Percentiles rank a stretch among this genome's conserved stretches.
phyloP scores from a whole-genome alignment of 2,329 filamentous ascomycete species.

The Epichloe glyceriae region DNA sequence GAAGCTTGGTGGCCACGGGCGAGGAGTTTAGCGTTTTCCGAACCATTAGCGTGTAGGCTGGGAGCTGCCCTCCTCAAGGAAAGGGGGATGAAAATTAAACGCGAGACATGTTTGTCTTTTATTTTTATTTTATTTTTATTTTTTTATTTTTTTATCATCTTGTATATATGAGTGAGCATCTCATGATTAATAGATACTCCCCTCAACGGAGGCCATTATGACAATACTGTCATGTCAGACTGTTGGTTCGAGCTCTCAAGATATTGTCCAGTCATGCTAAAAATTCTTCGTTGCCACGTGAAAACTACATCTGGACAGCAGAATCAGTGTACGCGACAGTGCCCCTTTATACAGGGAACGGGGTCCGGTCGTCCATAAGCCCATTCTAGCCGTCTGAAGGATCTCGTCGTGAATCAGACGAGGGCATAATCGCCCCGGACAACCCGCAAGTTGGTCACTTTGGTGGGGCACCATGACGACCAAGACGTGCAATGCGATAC shows the following conservation, averaged over 20 bases:
- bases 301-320: no score
- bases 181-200: background rate
- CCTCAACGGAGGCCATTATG: slow-evolving; percentile 5
- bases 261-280: no score
- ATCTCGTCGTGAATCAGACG: background rate
- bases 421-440: slow-evolving; percentile 8
- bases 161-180: slow-evolving; percentile 4
- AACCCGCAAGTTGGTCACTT: no score
- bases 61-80: background rate
- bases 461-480: no score
- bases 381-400: no score
- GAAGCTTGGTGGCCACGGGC: slow-evolving; percentile 78
- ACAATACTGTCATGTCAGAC: background rate
- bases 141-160: background rate
- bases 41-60: slow-evolving; percentile 61
- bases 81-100: no score
- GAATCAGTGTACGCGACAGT: slow-evolving; percentile 5
- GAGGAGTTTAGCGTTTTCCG: slow-evolving; percentile 78
- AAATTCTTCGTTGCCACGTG: no score
- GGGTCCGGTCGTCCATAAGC: background rate
- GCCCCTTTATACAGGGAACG: slow-evolving; percentile 12
- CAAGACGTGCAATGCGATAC: no score
- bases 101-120: background rate
- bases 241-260: no score
- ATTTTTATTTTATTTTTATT: background rate